Conservation (phyloP, 352 stramenopile species). For the Phytophthora syringae region DNA sequence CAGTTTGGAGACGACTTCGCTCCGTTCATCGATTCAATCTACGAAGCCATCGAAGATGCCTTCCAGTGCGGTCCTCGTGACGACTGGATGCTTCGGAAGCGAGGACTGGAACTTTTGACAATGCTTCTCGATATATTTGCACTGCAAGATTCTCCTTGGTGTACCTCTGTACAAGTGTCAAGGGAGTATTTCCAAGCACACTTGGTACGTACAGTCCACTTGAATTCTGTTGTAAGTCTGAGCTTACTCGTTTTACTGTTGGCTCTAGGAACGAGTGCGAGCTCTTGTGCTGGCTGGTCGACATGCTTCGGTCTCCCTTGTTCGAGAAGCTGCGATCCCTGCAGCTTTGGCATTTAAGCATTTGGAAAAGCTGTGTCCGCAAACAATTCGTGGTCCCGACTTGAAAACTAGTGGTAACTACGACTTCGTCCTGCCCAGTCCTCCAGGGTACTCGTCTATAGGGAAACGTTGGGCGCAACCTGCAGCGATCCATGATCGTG, state of each 20-base stretch:
- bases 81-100: slow-evolving; percentile 63
- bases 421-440: slow-evolving; percentile 28
- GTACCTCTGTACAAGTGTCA: slow-evolving; percentile 8
- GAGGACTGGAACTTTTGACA: slow-evolving; percentile 57
- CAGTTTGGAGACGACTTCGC: slow-evolving; percentile 42
- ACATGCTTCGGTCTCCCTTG: slow-evolving; percentile 58
- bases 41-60: slow-evolving; percentile 65
- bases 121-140: slow-evolving; percentile 55
- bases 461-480: slow-evolving; percentile 17
- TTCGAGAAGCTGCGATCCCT: slow-evolving; percentile 58
- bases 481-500: not conserved
- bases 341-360: slow-evolving; percentile 48
- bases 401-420: slow-evolving; percentile 14
- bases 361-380: slow-evolving; percentile 45
- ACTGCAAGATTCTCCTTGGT: slow-evolving; percentile 31
- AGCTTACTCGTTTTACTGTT: not conserved
- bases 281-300: slow-evolving; percentile 50
- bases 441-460: slow-evolving; percentile 15
- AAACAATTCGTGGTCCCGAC: not conserved
- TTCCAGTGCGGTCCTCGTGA: slow-evolving; percentile 57
- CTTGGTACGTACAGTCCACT: slow-evolving; percentile 30
- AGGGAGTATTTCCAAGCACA: slow-evolving; percentile 42
- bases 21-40: slow-evolving; percentile 47
- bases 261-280: slow-evolving; percentile 45
- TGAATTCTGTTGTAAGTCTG: not conserved